Conservation (phyloP, 176 grass and related monocot species). For the Areca catechu region DNA sequence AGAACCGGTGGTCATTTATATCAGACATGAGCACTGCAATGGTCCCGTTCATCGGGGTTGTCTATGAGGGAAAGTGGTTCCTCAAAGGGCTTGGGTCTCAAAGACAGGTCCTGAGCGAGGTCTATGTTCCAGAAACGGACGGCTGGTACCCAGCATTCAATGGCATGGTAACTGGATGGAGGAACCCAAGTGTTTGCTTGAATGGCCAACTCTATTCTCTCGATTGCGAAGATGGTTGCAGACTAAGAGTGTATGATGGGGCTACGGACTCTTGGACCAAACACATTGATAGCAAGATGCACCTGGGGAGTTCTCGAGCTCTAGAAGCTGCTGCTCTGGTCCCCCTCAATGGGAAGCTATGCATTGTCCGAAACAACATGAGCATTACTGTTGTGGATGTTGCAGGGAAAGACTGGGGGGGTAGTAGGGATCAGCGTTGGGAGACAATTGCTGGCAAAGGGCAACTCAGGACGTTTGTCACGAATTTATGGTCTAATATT, state of each 20-base stretch:
- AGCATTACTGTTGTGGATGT: constrained; percentile 54
- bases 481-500: constrained; percentile 37
- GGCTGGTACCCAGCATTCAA: constrained; percentile 44
- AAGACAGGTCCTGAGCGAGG: constrained; percentile 51
- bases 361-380: constrained; percentile 72
- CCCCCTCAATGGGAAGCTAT: constrained; percentile 41
- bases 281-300: constrained; percentile 32
- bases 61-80: constrained; percentile 71
- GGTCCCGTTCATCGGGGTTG: constrained; percentile 49
- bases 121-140: constrained; percentile 36
- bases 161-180: constrained; percentile 63
- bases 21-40: constrained; percentile 49
- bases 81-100: constrained; percentile 49
- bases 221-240: constrained; percentile 74
- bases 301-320: constrained; percentile 54
- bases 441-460: constrained; percentile 43
- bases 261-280: constrained; percentile 32
- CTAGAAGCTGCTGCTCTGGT: constrained; percentile 57
- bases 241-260: constrained; percentile 47
- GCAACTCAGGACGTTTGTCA: constrained; percentile 43
- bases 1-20: constrained; percentile 73
- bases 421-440: constrained; percentile 20
- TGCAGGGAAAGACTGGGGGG: not conserved
- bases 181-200: constrained; percentile 46
- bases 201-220: constrained; percentile 42